Percentiles rank a stretch among this genome's conserved stretches.
Conservation (phyloP, 1,284 basidiomycete genomes). For the Hortiboletus rubellus region DNA sequence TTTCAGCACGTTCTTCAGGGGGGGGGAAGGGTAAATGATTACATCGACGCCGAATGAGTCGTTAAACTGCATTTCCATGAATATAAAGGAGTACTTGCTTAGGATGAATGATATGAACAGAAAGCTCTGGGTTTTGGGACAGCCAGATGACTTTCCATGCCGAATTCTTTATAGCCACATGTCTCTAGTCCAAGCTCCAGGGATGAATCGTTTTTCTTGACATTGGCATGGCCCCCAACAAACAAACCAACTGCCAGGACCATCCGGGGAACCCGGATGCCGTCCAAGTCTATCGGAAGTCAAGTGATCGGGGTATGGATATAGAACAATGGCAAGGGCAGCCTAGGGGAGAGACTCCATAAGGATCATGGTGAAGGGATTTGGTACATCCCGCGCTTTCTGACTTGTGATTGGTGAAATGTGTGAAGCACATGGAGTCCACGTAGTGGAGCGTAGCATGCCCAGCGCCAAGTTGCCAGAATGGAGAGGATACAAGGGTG, state of each 20-base stretch:
- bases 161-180: slow-evolving; percentile 15
- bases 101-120: neutral
- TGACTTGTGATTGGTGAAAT: neutral
- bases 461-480: slow-evolving; percentile 7
- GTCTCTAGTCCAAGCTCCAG: neutral
- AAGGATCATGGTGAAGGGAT: slow-evolving; percentile 2
- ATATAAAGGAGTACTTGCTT: neutral
- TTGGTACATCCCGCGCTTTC: neutral
- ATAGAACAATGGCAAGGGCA: neutral
- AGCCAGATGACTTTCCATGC: neutral
- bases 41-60: slow-evolving; percentile 18
- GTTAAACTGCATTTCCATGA: slow-evolving; percentile 15
- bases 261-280: slow-evolving; percentile 7
- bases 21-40: neutral
- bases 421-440: neutral
- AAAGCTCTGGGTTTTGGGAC: neutral
- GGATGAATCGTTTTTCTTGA: neutral
- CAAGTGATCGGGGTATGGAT: neutral
- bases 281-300: neutral
- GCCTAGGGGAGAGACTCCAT: neutral
- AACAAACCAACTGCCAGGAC: slow-evolving; percentile 21
- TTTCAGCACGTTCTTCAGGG: neutral
- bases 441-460: neutral
- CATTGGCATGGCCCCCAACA: slow-evolving; percentile 21
- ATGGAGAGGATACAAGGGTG: neutral